Conservation (phyloP, 139 green algal genomes). For the Parachlorella kessleri region DNA sequence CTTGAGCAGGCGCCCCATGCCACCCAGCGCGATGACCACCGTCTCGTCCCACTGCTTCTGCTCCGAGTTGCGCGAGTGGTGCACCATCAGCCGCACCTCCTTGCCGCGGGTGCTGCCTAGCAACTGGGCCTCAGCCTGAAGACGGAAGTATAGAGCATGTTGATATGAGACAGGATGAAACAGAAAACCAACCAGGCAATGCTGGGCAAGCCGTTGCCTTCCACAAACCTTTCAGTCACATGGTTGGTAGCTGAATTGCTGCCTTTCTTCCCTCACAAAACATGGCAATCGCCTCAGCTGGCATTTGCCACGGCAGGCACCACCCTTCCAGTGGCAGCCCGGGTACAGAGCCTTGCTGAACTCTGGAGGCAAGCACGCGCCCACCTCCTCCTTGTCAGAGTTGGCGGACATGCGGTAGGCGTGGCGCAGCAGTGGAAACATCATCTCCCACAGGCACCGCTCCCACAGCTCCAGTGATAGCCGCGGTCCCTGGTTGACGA, state of each 20-base stretch:
- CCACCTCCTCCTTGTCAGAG: slow-evolving; percentile 55
- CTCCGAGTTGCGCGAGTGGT: slow-evolving; percentile 93
- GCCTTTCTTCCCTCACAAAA: too few relatives aligned
- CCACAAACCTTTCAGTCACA: too few relatives aligned
- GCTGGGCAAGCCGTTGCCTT: too few relatives aligned
- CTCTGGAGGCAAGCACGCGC: too few relatives aligned
- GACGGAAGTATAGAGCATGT: too few relatives aligned
- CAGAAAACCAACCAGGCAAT: background rate
- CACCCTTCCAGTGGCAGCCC: too few relatives aligned
- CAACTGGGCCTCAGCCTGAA: slow-evolving; percentile 67
- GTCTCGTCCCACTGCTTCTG: slow-evolving; percentile 98
- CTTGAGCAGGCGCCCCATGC: slow-evolving; percentile 81
- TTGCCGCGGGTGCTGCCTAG: slow-evolving; percentile 59
- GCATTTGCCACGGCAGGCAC: too few relatives aligned
- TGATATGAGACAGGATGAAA: too few relatives aligned
- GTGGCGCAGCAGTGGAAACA: slow-evolving; percentile 81
- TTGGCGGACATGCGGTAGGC: slow-evolving; percentile 70
- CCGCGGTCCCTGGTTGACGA: slow-evolving; percentile 69
- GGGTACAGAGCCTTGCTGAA: too few relatives aligned
- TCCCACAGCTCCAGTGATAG: slow-evolving; percentile 67
- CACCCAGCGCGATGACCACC: slow-evolving; percentile 82
- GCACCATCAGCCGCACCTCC: slow-evolving; percentile 77
- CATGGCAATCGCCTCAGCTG: too few relatives aligned
- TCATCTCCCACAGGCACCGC: slow-evolving; percentile 74
- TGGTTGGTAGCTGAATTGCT: too few relatives aligned